These are phyloP conservation scores for Fusarium buharicum DNA, from an alignment of 2,329 filamentous ascomycete genomes.

Conservation along the genomic window DNA sequence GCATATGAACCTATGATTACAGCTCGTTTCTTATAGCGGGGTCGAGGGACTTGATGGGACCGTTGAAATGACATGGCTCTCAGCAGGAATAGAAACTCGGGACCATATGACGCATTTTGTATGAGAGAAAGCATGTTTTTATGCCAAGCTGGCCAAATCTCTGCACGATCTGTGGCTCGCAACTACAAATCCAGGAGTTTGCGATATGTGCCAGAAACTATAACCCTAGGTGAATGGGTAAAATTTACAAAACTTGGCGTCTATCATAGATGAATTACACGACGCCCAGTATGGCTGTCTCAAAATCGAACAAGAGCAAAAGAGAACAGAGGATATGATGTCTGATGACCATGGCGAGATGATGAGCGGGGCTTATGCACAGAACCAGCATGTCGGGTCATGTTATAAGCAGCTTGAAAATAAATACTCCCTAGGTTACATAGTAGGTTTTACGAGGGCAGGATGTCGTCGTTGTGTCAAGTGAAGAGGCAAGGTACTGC, in stretches of 20 bases:
- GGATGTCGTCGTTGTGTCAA: not conserved
- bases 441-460: not conserved
- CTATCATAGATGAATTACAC: no score
- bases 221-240: no score
- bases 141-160: no score
- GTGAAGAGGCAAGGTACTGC: no score
- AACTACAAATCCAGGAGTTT: no score
- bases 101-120: not conserved
- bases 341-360: not conserved
- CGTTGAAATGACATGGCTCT: not conserved
- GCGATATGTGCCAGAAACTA: no score
- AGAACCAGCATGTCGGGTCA: not conserved
- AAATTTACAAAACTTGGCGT: no score
- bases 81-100: not conserved
- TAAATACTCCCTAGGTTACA: no score
- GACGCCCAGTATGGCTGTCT: no score
- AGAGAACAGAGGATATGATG: not conserved
- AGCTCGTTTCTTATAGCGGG: constrained; percentile 2
- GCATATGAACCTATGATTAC: constrained; percentile 10
- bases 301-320: not conserved
- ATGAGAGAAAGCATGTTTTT: no score
- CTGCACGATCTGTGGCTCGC: no score
- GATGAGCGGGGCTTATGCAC: not conserved
- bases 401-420: not conserved
- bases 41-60: not conserved